These are phyloP conservation scores for Rhamnella rubrinervis DNA, from an alignment of 331 rosid species.

Conservation along the genomic window DNA sequence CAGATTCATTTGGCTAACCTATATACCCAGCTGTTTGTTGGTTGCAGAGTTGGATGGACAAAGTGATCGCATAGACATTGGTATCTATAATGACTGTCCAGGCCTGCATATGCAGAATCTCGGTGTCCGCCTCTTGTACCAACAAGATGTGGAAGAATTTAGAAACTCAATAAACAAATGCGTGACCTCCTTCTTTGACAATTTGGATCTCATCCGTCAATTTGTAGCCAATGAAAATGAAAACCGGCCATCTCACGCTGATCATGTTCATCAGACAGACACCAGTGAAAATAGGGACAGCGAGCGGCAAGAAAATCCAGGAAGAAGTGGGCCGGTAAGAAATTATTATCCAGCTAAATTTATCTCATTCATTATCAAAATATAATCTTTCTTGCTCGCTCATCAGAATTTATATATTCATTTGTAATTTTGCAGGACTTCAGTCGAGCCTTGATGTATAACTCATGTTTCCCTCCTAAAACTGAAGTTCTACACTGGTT, in stretches of 20 bases:
- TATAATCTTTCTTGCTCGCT: neutral
- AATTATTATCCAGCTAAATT: neutral
- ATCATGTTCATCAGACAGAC: neutral
- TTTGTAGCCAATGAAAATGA: neutral
- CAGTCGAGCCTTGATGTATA: neutral
- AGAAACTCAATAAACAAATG: slow-evolving; percentile 1
- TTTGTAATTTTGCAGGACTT: neutral
- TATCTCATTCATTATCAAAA: neutral
- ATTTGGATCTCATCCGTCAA: neutral
- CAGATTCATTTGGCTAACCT: slow-evolving; percentile 8
- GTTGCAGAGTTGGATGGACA: neutral
- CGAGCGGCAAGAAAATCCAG: neutral
- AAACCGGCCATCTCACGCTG: neutral
- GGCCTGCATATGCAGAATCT: neutral
- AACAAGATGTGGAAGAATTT: slow-evolving; percentile 5
- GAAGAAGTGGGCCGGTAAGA: neutral
- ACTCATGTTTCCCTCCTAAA: neutral
- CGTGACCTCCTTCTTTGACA: slow-evolving; percentile 4
- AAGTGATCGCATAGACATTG: neutral
- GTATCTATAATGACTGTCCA: neutral
- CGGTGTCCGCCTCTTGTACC: slow-evolving; percentile 10
- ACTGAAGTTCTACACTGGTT: neutral
- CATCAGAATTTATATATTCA: neutral
- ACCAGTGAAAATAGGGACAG: neutral
- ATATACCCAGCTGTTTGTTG: neutral